phyloP scores from a whole-genome alignment of 805 yeast genomes.

The Candida loeiensis region DNA sequence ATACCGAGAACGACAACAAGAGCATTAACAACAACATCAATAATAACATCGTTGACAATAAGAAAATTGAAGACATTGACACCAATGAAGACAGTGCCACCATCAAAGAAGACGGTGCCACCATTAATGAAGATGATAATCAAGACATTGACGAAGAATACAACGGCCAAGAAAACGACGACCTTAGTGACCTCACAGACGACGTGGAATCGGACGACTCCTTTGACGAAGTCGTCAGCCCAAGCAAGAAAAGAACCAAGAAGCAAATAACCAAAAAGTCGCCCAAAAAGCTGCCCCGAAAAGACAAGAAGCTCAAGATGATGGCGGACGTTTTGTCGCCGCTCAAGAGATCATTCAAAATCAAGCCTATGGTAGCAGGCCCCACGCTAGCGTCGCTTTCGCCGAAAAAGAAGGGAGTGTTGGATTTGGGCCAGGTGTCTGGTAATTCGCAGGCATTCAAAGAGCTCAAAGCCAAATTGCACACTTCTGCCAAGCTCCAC shows the following conservation, averaged over 20 bases:
- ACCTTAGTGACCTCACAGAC: no score
- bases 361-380: constrained; percentile 18
- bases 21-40: no score
- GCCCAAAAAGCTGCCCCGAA: constrained; percentile 9
- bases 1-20: no score
- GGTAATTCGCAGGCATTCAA: constrained; percentile 32
- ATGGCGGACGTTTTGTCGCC: constrained; percentile 21
- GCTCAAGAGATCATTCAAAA: constrained; percentile 22
- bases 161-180: no score
- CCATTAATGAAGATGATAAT: no score
- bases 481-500: constrained; percentile 43
- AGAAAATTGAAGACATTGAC: no score
- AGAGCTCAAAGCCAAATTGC: constrained; percentile 39
- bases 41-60: no score
- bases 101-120: constrained; percentile 2
- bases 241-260: constrained; percentile 9
- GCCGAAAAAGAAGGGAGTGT: constrained; percentile 10
- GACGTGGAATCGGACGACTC: constrained; percentile 11
- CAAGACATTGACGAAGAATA: constrained; percentile 14
- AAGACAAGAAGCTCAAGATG: constrained; percentile 21
- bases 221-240: constrained; percentile 7
- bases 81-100: no score
- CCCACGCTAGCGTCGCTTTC: constrained; percentile 21
- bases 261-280: constrained; percentile 3
- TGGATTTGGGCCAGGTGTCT: neutral